Conservation (phyloP, 225 moss, liverwort and hornwort species). For the Rhytidiadelphus loreus region DNA sequence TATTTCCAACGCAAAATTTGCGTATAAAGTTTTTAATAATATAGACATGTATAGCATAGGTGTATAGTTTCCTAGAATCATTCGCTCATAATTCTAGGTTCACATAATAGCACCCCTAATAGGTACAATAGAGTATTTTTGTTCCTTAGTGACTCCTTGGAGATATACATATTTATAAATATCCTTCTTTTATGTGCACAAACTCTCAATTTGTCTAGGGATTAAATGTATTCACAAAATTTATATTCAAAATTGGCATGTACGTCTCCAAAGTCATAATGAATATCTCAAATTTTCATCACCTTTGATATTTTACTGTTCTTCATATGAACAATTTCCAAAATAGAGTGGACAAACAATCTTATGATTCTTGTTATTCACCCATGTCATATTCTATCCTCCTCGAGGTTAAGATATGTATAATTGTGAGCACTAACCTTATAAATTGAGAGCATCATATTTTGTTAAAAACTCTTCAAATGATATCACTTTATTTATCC, state of each 20-base stretch:
- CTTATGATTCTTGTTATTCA: neutral
- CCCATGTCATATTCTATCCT: neutral
- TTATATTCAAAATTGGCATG: neutral
- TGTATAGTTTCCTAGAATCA: no score
- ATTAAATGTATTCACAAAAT: fast-evolving
- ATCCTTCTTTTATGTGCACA: fast-evolving
- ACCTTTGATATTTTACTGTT: neutral
- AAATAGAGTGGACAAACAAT: neutral
- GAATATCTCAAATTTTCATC: neutral
- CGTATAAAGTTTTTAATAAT: no score
- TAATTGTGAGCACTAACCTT: fast-evolving
- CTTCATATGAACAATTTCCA: neutral
- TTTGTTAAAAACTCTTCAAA: neutral
- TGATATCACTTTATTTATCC: neutral
- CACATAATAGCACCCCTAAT: no score
- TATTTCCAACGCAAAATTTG: no score
- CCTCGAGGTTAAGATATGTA: fast-evolving
- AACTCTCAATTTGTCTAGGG: fast-evolving
- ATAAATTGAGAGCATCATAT: no score
- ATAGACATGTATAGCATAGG: no score
- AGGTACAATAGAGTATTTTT: neutral
- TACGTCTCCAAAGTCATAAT: neutral
- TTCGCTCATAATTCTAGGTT: no score
- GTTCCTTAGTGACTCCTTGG: fast-evolving
- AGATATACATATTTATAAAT: no score